Base-by-base conservation (phyloP, 345 rosid species). In the Kandelia obovata region DNA sequence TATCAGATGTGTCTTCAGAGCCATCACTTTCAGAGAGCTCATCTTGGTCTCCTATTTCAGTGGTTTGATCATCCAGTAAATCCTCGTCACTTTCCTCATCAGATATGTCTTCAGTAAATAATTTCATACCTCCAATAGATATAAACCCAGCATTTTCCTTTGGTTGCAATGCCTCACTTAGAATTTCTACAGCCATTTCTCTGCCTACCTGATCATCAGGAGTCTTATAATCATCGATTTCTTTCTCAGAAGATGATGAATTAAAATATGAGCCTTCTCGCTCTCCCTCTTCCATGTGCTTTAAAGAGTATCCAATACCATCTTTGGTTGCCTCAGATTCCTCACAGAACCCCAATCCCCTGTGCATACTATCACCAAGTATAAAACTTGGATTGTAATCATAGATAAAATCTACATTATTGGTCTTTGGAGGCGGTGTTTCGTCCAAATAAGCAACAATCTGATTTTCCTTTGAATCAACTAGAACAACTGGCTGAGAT, bases 31-130 rank as follows among this genome's bases (percentile, higher is more conserved):
- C 92, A 68, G 81, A 88, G 35, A 65, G 74, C 70, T 72, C 83
- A 49, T 35, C 74, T 21, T 57, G 66, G 19, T 70, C 85, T 61
- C 71, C 85, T n/a, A 56, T 60, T 67, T 82, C 82, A 67, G 90
- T 79, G 61, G 70, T 76, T 74, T 78, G 85, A 65, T 79, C 86
- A 71, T 73, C 77, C 21, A 49, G 53, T 43, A 75, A 80, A 39
- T 52, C 71, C 19, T 64, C 84, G 67, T 86, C 88, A 79, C 83
- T 84, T 82, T 80, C 88, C 62, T 52, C 86, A 56, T 78, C 85
- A 76, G 93, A 86, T 27, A 87, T 57, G 82, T 92, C 99, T 74
- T 90, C 80, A 4, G 98, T 90, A 67, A 81, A 95, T 10, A 92
- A 59, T 70, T 83, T 92, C 77, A 87, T 35, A 62, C 96, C 88